Conservation (phyloP, 148 eudicot genomes). For the Rheum nobile region DNA sequence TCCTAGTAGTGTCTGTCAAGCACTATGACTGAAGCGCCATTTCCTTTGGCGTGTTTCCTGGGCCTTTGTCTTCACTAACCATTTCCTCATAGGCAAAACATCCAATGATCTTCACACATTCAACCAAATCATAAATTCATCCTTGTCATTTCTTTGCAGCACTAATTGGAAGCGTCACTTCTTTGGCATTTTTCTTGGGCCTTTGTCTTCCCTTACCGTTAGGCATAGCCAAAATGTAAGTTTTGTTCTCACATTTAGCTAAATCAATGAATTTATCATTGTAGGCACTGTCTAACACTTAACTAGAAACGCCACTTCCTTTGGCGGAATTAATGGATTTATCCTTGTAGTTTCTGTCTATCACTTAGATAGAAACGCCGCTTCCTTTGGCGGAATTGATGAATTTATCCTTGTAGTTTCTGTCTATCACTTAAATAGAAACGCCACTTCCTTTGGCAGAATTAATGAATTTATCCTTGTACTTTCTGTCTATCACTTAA, state of each 20-base stretch:
- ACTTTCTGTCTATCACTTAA: not conserved
- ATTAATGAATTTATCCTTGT: not conserved
- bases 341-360: not conserved
- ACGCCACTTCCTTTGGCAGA: not conserved
- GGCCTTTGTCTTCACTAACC: not conserved
- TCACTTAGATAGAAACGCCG: not conserved
- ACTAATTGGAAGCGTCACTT: not conserved
- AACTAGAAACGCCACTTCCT: not conserved
- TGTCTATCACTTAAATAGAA: not conserved
- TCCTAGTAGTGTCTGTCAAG: not conserved
- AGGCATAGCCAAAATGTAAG: no score
- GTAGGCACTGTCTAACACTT: not conserved
- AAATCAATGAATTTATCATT: no score
- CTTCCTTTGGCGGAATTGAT: not conserved
- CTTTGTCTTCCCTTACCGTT: not conserved
- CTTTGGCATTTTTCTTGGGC: not conserved
- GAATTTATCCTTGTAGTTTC: not conserved
- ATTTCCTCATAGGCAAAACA: not conserved
- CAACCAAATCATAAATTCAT: not conserved
- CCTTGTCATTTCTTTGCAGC: not conserved
- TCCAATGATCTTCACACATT: not conserved
- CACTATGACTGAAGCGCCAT: not conserved
- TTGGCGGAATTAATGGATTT: no score
- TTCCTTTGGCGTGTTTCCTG: not conserved
- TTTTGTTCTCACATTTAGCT: not conserved